Evolutionary conservation across 495 filamentous ascomycete genomes (phyloP), one percentile per base, ranked within the genome.

Genomic region (Beverwykella pulmonaria): DNA sequence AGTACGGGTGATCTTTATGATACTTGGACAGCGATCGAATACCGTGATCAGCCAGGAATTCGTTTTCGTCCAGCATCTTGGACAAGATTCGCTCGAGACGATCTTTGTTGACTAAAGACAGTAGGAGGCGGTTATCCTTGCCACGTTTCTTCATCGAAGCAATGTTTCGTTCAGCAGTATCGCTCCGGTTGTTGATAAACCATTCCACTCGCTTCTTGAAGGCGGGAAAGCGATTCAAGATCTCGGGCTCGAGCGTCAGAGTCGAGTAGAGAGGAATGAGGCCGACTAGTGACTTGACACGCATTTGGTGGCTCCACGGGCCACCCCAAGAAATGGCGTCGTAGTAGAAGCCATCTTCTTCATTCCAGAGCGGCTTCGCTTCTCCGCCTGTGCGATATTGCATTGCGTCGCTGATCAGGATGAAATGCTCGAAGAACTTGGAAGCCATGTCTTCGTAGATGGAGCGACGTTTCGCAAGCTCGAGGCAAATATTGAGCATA

Each of bases 361-460:
- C 92, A 67, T 96, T 97, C 93, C 93, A 98, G 1, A 98, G 80
- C 23, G 92, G 95, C 64, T 90, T 85, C 62, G 92, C 89, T 74
- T 91, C 88, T 47, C 85, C 86, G 6, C 89, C 92, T 59, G 84
- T 82, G 20, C 90, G 86, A 78, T 89, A 96, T 3, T 93, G 96
- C 93, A 98, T 97, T 30, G 93, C 93, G 81, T 98, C 93, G 75
- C 90, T 94, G 74, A 97, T 98, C 71, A 97, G 87, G 68, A 98
- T 88, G 77, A 98, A 98, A 74, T 98, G 93, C 77, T 98, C 93
- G 72, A 98, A 98, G 82, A 97, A 98, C 75, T 98, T 98, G 52
- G 91, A 93, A 1, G 93, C 93, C 79, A 98, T 96, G 68, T 98
- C 93, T 80, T 98, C 93, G 74, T 98, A 98, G 48, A 88, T 96